Conservation (phyloP, 768 basidiomycete genomes). For the Suillus fuscotomentosus region DNA sequence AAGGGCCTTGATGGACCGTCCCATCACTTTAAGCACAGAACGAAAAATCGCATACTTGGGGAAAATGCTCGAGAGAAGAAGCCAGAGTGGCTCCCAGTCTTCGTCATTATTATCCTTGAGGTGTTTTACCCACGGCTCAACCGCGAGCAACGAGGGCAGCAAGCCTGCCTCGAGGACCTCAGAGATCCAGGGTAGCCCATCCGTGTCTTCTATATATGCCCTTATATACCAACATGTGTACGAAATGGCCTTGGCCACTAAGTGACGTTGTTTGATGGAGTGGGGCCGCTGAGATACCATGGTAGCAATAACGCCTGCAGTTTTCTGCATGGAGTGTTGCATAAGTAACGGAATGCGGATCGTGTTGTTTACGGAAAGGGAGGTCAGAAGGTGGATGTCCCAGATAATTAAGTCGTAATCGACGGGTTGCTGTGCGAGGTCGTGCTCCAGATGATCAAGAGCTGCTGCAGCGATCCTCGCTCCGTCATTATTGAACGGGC, state of each 20-base stretch:
- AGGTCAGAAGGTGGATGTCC: slow-evolving; percentile 29
- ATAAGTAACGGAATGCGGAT: slow-evolving; percentile 24
- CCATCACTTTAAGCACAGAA: slow-evolving; percentile 17
- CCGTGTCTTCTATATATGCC: slow-evolving; percentile 22
- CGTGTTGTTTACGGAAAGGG: slow-evolving; percentile 22
- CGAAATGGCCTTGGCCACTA: slow-evolving; percentile 26
- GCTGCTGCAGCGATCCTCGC: slow-evolving; percentile 21
- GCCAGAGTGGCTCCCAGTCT: slow-evolving; percentile 28
- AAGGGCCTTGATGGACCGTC: slow-evolving; percentile 15
- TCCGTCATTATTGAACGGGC: slow-evolving; percentile 19
- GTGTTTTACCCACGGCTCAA: slow-evolving; percentile 25
- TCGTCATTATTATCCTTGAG: slow-evolving; percentile 18
- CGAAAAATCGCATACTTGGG: slow-evolving; percentile 27
- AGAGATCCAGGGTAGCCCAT: slow-evolving; percentile 25
- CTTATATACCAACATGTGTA: slow-evolving; percentile 31
- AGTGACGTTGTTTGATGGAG: background rate
- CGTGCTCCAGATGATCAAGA: slow-evolving; percentile 23
- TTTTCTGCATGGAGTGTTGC: slow-evolving; percentile 17
- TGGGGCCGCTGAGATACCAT: slow-evolving; percentile 13
- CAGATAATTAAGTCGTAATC: slow-evolving; percentile 28
- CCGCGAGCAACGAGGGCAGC: slow-evolving; percentile 23
- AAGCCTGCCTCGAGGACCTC: slow-evolving; percentile 25
- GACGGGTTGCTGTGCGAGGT: slow-evolving; percentile 17
- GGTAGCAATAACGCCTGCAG: slow-evolving; percentile 16
- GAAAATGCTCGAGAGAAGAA: slow-evolving; percentile 22